phyloP scores from a whole-genome alignment of 2,329 filamentous ascomycete genomes.

The Colletotrichum sp. region DNA sequence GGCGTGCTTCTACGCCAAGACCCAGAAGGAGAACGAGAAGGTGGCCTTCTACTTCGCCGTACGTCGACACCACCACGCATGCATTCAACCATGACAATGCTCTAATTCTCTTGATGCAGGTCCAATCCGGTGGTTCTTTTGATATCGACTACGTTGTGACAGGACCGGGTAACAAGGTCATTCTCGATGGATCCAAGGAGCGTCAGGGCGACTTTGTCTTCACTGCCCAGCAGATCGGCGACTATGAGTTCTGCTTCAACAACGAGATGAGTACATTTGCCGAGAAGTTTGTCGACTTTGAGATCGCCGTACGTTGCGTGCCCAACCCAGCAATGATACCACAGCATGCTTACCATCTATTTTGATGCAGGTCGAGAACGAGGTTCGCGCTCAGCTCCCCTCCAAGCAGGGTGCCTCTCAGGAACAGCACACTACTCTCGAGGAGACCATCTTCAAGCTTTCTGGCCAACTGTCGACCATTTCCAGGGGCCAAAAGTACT shows the following conservation, averaged over 20 bases:
- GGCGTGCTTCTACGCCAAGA: constrained; percentile 90
- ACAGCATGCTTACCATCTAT: constrained; percentile 13
- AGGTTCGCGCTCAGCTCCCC: constrained; percentile 79
- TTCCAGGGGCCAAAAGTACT: constrained; percentile 98
- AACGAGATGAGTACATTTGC: constrained; percentile 98
- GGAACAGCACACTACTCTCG: constrained; percentile 86
- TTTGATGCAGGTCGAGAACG: constrained; percentile 80
- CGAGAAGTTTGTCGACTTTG: constrained; percentile 97
- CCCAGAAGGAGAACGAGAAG: constrained; percentile 82
- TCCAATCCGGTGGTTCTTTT: constrained; percentile 97
- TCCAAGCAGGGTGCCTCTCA: constrained; percentile 86
- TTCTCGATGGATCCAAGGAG: constrained; percentile 88
- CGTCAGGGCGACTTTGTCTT: constrained; percentile 98
- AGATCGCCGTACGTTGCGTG: constrained; percentile 76
- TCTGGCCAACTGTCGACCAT: constrained; percentile 93
- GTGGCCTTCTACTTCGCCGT: constrained; percentile 99
- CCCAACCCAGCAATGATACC: constrained; percentile 5
- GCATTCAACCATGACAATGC: not conserved
- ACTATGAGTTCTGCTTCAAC: constrained; percentile 98
- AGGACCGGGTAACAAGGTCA: constrained; percentile 79
- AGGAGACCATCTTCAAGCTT: constrained; percentile 95
- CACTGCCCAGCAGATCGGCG: constrained; percentile 83
- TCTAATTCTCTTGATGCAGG: constrained; percentile 55
- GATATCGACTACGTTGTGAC: constrained; percentile 93
- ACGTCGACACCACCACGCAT: constrained; percentile 37